Evolutionary conservation across 2,329 filamentous ascomycete species (phyloP), one percentile per base, ranked within the genome.

Genomic region (Aspergillus jensenii): DNA sequence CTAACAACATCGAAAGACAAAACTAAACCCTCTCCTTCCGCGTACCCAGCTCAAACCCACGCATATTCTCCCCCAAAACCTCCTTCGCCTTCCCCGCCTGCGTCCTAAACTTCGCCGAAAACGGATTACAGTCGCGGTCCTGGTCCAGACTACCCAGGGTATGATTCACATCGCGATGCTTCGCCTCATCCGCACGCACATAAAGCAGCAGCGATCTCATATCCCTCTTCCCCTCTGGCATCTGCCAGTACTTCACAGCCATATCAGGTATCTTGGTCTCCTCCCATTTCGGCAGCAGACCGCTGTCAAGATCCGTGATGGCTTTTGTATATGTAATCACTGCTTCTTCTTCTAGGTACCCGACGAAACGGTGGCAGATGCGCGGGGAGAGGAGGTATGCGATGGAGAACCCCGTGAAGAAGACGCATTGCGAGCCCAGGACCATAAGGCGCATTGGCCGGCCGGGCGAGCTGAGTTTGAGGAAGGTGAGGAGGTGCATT

Each of bases 321-420:
- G 91, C 90, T 50, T 92, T 87, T 0, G 91, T 95, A 79, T 99
- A 99, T 0, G 95, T 99, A 70, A 96, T 84, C 1, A 98, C 93
- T 6, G 95, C 95, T 76, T 99, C 95, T 74, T 99, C 95, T 76
- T 99, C 95, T 9, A 99, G 86, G 68, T 98, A 98, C 1, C 93
- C 95, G 53, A 98, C 93, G 74, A 99, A 98, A 45, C 95, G 89
- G 76, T 99, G 95, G 69, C 90, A 93, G 62, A 91, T 93, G 60
- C 88, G 87, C 6, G 95, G 93, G 1, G 89, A 91, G 59, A 96
- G 69, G 33, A 99, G 86, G 77, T 98, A 98, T 47, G 89, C 84
- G 61, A 96, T 59, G 82, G 98, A 98, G 73, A 98, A 85, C 62
- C 87, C 84, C 77, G 98, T 99, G 84, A 96, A 97, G 82, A 96